Percentiles rank a stretch among this genome's conserved stretches.
These are phyloP conservation scores for Phytophthora idaei DNA, from an alignment of 352 stramenopile species.

Conservation along the genomic window DNA sequence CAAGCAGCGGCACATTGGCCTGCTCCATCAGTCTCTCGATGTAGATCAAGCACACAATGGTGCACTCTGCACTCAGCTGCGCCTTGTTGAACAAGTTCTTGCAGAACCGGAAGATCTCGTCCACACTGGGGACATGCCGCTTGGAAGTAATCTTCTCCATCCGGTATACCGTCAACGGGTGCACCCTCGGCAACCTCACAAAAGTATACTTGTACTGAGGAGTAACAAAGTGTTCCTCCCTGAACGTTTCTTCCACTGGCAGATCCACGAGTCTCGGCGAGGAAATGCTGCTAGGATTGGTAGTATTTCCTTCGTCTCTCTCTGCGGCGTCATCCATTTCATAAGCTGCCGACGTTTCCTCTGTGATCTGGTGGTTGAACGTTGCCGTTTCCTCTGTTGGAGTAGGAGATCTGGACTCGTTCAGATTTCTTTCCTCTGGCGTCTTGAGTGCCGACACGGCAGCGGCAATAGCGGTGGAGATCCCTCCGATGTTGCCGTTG, in stretches of 20 bases:
- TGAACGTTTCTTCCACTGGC: slow-evolving; percentile 82
- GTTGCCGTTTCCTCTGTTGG: slow-evolving; percentile 15
- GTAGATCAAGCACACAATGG: slow-evolving; percentile 99
- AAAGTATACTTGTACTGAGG: slow-evolving; percentile 91
- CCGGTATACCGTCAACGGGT: slow-evolving; percentile 77
- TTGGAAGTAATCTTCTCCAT: slow-evolving; percentile 88
- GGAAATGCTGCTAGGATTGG: slow-evolving; percentile 50
- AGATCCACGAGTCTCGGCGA: slow-evolving; percentile 73
- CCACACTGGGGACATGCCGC: slow-evolving; percentile 84
- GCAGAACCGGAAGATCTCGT: slow-evolving; percentile 94
- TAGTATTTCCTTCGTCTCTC: slow-evolving; percentile 21
- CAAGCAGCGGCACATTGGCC: slow-evolving; percentile 94
- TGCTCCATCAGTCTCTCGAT: slow-evolving; percentile 99
- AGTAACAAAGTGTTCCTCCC: slow-evolving; percentile 89
- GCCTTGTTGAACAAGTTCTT: slow-evolving; percentile 97
- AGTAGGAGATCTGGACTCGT: slow-evolving; percentile 27
- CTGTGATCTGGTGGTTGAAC: slow-evolving; percentile 9
- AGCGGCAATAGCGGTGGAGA: slow-evolving; percentile 28
- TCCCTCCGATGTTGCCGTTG: neutral
- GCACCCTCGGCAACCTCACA: slow-evolving; percentile 69
- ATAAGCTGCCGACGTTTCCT: neutral
- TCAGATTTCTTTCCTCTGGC: slow-evolving; percentile 18
- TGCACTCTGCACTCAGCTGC: slow-evolving; percentile 98
- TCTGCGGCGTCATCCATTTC: slow-evolving; percentile 21
- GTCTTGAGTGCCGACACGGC: slow-evolving; percentile 30